Evolutionary conservation across 192 early-diverging fungal genomes (phyloP).

Genomic region (Gryganskiella cystojenkinii): DNA sequence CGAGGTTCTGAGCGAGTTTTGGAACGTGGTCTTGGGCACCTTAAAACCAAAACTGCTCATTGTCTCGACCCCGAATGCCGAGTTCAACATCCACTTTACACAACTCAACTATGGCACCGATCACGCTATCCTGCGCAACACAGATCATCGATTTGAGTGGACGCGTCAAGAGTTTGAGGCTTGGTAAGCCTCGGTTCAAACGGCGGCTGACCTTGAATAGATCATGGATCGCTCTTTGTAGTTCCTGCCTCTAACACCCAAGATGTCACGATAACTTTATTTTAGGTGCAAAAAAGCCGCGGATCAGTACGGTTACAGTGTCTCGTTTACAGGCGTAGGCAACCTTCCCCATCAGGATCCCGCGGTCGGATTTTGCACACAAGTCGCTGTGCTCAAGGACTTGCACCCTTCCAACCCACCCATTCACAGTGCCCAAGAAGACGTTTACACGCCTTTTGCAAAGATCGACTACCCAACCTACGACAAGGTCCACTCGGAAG

Average conservation of each 20-base stretch:
- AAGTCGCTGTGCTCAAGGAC: conserved; percentile 75
- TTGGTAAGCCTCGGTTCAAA: conserved; percentile 62
- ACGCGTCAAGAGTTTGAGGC: conserved; percentile 83
- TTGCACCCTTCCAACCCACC: background rate
- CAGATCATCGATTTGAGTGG: conserved; percentile 97
- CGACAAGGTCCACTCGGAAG: conserved; percentile 43
- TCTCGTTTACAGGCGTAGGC: conserved; percentile 74
- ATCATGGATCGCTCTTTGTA: background rate
- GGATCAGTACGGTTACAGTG: conserved; percentile 69
- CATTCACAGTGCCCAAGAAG: background rate
- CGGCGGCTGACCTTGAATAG: background rate
- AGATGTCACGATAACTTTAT: background rate
- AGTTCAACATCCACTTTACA: conserved; percentile 92
- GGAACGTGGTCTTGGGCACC: conserved; percentile 67
- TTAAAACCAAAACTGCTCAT: conserved; percentile 78
- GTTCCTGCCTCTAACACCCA: background rate
- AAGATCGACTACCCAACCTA: conserved; percentile 66
- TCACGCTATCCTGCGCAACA: conserved; percentile 72
- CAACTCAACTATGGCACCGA: conserved; percentile 77
- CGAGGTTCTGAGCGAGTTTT: conserved; percentile 66
- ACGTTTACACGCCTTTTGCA: conserved; percentile 45
- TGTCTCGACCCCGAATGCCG: conserved; percentile 87
- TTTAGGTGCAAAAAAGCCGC: conserved; percentile 63
- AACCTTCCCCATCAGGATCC: conserved; percentile 54
- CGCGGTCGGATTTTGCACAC: conserved; percentile 72